Evolutionary conservation across 1,284 basidiomycete species (phyloP).

Genomic region (Vanrija sp.): DNA sequence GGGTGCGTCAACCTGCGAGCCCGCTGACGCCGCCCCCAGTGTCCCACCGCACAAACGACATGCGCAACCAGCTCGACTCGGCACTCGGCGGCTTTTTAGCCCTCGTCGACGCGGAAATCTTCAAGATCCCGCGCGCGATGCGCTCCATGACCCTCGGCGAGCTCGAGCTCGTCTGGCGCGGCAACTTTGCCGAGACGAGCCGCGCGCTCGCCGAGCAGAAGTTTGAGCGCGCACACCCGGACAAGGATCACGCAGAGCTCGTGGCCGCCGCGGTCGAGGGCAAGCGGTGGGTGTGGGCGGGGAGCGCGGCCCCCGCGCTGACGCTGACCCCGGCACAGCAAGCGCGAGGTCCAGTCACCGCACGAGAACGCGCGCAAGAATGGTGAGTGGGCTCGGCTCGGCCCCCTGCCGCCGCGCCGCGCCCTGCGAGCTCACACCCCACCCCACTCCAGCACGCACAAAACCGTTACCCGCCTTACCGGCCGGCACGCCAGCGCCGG

Average conservation of each 20-base stretch:
- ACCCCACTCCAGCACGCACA: slow-evolving; percentile 4
- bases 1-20: slow-evolving; percentile 21
- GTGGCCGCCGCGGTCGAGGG: slow-evolving; percentile 12
- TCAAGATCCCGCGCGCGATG: slow-evolving; percentile 43
- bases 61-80: slow-evolving; percentile 23
- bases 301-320: too few species aligned
- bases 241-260: slow-evolving; percentile 21
- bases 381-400: too few species aligned
- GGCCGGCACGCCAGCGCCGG: background rate
- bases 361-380: slow-evolving; percentile 12
- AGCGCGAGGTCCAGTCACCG: slow-evolving; percentile 1
- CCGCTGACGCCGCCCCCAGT: background rate
- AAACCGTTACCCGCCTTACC: background rate
- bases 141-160: slow-evolving; percentile 43
- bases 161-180: slow-evolving; percentile 44
- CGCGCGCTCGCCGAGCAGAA: slow-evolving; percentile 33
- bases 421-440: too few species aligned
- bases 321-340: background rate
- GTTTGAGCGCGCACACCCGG: slow-evolving; percentile 20
- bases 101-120: slow-evolving; percentile 44
- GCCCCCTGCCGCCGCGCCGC: too few species aligned
- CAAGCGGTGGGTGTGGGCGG: slow-evolving; percentile 29
- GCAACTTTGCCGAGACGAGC: slow-evolving; percentile 39
- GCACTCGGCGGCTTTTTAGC: slow-evolving; percentile 38
- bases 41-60: slow-evolving; percentile 3